Base-by-base conservation (phyloP, 108 stramenopile genomes). In the Cyclotella distinguenda region DNA sequence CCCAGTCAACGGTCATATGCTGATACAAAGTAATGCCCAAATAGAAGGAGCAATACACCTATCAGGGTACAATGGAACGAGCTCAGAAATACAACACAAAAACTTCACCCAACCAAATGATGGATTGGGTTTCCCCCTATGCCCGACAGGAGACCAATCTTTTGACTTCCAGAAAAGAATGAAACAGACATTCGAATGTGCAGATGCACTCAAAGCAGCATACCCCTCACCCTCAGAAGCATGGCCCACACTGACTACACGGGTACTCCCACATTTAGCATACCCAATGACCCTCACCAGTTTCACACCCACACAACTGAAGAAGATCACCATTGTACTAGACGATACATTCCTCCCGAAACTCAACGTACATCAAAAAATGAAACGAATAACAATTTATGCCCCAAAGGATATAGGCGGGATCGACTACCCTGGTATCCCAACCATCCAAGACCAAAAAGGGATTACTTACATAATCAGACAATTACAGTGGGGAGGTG, bases 351-450 rank as follows among this genome's bases (percentile, higher is more conserved):
- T 55, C 13, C 32, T 55, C 13, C 53, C 31, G 34, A 55, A 35
- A 55, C 31, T 55, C 7, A 26, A 26, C 4, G 16, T 55, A 7
- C 32, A 55, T 55, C 30, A 33, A 18, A 9, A 55, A 4, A 55
- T 16, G 10, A 7, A 7, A 35, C 8, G 16, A 55, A 33, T 16
- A 35, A 16, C 27, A 3, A 3, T 55, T 16, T n/a, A 28, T 21
- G 64, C 47, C 1, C 50, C 64, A 0, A 12, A 42, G n/a, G 50
- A 53, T 6, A 27, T 35, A 6, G 64, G 51, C 2, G 64, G 64
- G 2, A 19, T 66, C 11, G 38, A 40, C 9, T 10, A 28, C 1
- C 50, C 51, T 0, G 19, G 7, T 26, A 22, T 50, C 26, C 8
- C 7, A 15, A 25, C 49, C 2, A 22, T 50, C 23, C 49, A 50